These are phyloP conservation scores for Trametes gibbosa DNA, from an alignment of 768 basidiomycete species.

Conservation along the genomic window DNA sequence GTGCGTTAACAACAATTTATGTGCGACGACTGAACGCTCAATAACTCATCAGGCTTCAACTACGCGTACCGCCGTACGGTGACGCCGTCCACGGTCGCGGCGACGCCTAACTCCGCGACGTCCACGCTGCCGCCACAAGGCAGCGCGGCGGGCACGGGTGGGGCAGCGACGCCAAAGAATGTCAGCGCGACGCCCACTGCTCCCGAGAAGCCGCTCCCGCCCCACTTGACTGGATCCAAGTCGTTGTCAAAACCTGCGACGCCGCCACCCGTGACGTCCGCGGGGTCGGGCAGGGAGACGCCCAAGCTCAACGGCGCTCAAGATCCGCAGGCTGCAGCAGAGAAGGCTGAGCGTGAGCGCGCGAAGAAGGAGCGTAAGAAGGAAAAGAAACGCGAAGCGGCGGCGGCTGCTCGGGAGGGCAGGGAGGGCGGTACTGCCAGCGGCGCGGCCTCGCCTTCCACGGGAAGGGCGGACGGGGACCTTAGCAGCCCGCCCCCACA, in stretches of 20 bases:
- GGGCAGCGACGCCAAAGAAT: slow-evolving; percentile 33
- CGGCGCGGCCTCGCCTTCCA: slow-evolving; percentile 26
- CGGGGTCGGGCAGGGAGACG: slow-evolving; percentile 32
- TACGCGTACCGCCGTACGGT: slow-evolving; percentile 87
- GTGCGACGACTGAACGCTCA: not conserved
- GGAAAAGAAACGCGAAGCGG: slow-evolving; percentile 55
- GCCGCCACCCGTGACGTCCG: slow-evolving; percentile 28
- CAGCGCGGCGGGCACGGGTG: slow-evolving; percentile 32
- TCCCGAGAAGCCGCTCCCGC: slow-evolving; percentile 35
- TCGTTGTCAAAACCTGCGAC: slow-evolving; percentile 21
- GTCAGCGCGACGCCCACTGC: slow-evolving; percentile 25
- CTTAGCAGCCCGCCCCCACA: slow-evolving; percentile 15
- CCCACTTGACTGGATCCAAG: slow-evolving; percentile 26
- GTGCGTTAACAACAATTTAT: slow-evolving; percentile 39
- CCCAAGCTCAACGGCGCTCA: slow-evolving; percentile 42
- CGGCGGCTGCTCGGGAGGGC: slow-evolving; percentile 35
- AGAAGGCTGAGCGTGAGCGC: slow-evolving; percentile 56
- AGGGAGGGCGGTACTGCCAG: slow-evolving; percentile 34
- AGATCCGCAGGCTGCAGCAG: slow-evolving; percentile 29
- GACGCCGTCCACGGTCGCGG: slow-evolving; percentile 46
- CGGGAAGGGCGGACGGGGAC: slow-evolving; percentile 12
- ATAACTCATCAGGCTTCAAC: slow-evolving; percentile 71
- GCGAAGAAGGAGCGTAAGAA: slow-evolving; percentile 62
- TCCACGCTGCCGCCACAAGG: slow-evolving; percentile 46
- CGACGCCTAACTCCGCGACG: slow-evolving; percentile 58